Evolutionary conservation across 1,139 yeast species (phyloP).

Genomic region (Eremothecium coryli): DNA sequence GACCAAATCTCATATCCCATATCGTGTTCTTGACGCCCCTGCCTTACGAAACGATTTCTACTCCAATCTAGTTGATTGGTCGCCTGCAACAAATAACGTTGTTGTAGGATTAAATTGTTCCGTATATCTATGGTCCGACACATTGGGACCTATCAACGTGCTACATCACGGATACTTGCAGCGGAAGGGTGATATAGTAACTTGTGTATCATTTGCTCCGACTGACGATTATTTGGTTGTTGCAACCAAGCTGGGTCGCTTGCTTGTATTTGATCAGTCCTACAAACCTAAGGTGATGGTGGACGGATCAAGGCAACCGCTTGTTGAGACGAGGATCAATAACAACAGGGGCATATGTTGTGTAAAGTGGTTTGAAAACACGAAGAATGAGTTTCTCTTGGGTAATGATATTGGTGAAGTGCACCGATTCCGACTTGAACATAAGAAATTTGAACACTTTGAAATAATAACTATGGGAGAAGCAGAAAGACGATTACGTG

Average conservation of each 20-base stretch:
- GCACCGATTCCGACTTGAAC: slow-evolving; percentile 31
- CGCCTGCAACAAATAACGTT: slow-evolving; percentile 40
- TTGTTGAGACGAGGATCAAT: slow-evolving; percentile 9
- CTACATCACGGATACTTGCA: slow-evolving; percentile 27
- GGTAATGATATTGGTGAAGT: slow-evolving; percentile 70
- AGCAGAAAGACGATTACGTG: slow-evolving; percentile 5
- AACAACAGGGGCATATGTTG: slow-evolving; percentile 41
- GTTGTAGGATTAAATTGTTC: slow-evolving; percentile 61
- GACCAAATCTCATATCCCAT: slow-evolving; percentile 34
- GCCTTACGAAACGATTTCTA: slow-evolving; percentile 73
- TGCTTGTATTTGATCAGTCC: slow-evolving; percentile 37
- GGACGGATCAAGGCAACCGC: slow-evolving; percentile 12
- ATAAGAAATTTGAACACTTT: slow-evolving; percentile 5
- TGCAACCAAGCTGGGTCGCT: slow-evolving; percentile 48
- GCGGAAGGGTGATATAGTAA: slow-evolving; percentile 36
- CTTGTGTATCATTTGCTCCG: slow-evolving; percentile 51
- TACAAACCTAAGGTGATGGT: slow-evolving; percentile 27
- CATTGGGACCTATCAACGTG: slow-evolving; percentile 37
- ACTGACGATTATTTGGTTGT: slow-evolving; percentile 42
- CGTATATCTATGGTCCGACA: slow-evolving; percentile 61
- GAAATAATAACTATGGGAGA: slow-evolving; percentile 5
- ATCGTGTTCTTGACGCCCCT: slow-evolving; percentile 61
- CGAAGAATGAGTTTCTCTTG: slow-evolving; percentile 36
- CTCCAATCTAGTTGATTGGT: slow-evolving; percentile 72
- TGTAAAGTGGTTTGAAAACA: slow-evolving; percentile 48